These are phyloP conservation scores for Ganoderma meredithae DNA, from an alignment of 1,284 basidiomycete genomes.

Conservation along the genomic window DNA sequence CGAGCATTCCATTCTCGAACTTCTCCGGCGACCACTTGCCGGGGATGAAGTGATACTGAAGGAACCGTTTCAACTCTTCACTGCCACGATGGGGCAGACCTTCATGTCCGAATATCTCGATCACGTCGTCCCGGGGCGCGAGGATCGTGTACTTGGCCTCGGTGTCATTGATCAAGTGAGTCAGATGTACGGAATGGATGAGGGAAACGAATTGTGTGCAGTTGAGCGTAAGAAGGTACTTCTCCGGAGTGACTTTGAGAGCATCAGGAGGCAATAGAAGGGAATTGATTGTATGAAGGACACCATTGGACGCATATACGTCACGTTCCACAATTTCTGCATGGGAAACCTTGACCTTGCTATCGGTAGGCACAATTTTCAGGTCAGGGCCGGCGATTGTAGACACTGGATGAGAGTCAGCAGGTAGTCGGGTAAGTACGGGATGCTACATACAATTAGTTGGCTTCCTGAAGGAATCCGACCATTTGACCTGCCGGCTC, in stretches of 20 bases:
- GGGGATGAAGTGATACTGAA: constrained; percentile 90
- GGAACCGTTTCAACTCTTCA: constrained; percentile 67
- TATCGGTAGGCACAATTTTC: constrained; percentile 60
- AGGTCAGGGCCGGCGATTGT: constrained; percentile 75
- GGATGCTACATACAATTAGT: constrained; percentile 58
- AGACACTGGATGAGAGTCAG: constrained; percentile 56
- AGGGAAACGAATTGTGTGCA: constrained; percentile 92
- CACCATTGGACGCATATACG: constrained; percentile 94
- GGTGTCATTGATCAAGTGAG: constrained; percentile 80
- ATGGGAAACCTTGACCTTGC: constrained; percentile 66
- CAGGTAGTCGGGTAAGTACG: neutral
- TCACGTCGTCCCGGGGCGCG: constrained; percentile 89
- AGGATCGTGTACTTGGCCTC: constrained; percentile 81
- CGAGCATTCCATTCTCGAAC: constrained; percentile 75
- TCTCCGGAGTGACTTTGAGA: constrained; percentile 90
- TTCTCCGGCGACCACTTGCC: constrained; percentile 77
- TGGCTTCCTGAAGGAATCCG: constrained; percentile 62
- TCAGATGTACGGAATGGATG: constrained; percentile 83
- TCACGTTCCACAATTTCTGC: constrained; percentile 76
- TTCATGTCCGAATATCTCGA: constrained; percentile 61
- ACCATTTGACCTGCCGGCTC: constrained; percentile 66
- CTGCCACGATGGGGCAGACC: constrained; percentile 71
- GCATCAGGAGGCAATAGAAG: constrained; percentile 83
- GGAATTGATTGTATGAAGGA: constrained; percentile 88
- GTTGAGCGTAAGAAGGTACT: constrained; percentile 89